Evolutionary conservation across 345 rosid species (phyloP), one percentile per base, ranked within the genome.

Genomic region (Populus davidiana): DNA sequence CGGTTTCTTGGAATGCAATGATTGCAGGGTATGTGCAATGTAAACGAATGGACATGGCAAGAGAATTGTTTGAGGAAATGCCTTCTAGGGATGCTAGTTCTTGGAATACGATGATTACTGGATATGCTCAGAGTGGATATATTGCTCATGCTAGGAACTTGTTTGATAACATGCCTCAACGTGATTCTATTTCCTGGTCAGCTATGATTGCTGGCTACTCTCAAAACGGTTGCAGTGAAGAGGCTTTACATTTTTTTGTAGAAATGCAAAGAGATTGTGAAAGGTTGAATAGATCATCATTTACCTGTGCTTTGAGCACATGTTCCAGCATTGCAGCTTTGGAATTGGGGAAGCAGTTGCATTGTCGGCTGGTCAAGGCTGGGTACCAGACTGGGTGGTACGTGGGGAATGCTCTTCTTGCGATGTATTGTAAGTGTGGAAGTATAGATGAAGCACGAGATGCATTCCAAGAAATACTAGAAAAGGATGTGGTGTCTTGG

Each of bases 341-440:
- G 68, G 93, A 91, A 77, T 80, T 91, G 54, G 93, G 95, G 72
- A 88, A 79, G 87, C 91, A 91, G 74, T 67, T 91, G 85, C 95
- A 91, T 49, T 88, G 90, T 10, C 86, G 85, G 79, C 82, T 91
- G 77, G 85, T 91, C 56, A 89, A 86, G 86, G 90, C 86, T 39
- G 95, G 93, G 72, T 89, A 80, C 77, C 88, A 86, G 72, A 81
- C 79, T 64, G 91, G 93, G 7, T 88, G 85, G 76, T 91, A 74
- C 83, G 92, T 88, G 27, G 95, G 95, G 68, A 91, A 89, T 70
- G 88, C 93, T 18, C 86, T 91, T 71, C 89, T 91, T 85, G 84
- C 85, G 72, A 91, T 89, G 95, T 91, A 89, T 79, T 88, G 89
- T 76, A 89, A 88, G 79, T 89, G 95, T 79, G 93, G 93, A 83